Percentiles rank a stretch among this genome's conserved stretches.
Evolutionary conservation across 148 eudicot genomes (phyloP).

Genomic region (Camellia sinensis): DNA sequence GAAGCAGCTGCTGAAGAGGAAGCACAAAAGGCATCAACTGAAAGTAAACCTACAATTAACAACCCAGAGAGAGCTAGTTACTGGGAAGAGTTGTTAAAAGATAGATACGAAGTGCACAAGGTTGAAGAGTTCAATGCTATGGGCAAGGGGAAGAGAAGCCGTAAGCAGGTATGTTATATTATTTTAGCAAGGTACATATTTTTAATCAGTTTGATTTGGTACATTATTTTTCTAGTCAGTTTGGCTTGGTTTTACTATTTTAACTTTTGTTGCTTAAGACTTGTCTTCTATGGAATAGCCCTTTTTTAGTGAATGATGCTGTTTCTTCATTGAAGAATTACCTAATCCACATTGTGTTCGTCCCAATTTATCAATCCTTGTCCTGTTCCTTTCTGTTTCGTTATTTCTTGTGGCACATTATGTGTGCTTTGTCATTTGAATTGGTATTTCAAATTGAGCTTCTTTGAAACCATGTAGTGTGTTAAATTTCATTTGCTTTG

Average conservation of each 20-base stretch:
- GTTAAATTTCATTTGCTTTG: background rate
- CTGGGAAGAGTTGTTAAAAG: conserved; percentile 90
- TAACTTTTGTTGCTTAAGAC: background rate
- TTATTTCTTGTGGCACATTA: background rate
- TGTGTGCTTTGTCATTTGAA: background rate
- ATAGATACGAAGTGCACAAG: conserved; percentile 78
- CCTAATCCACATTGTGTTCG: background rate
- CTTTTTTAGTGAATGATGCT: background rate
- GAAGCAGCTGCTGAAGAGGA: conserved; percentile 76
- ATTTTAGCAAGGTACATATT: background rate
- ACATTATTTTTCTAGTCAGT: conserved; percentile 3
- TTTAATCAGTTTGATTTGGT: background rate
- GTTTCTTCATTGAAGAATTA: background rate
- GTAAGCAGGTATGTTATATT: conserved; percentile 67
- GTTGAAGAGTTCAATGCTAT: conserved; percentile 78
- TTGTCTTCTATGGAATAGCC: background rate
- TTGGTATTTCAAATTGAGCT: conserved; percentile 3
- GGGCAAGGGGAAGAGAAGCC: conserved; percentile 97
- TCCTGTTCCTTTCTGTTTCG: background rate
- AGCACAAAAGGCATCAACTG: conserved; percentile 44
- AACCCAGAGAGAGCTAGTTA: conserved; percentile 62
- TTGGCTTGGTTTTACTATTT: background rate
- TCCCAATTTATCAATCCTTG: background rate
- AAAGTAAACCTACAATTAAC: conserved; percentile 43
- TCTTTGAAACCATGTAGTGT: background rate